Evolutionary conservation across 2,329 filamentous ascomycete genomes (phyloP).

Genomic region (Cercospora sp.): DNA sequence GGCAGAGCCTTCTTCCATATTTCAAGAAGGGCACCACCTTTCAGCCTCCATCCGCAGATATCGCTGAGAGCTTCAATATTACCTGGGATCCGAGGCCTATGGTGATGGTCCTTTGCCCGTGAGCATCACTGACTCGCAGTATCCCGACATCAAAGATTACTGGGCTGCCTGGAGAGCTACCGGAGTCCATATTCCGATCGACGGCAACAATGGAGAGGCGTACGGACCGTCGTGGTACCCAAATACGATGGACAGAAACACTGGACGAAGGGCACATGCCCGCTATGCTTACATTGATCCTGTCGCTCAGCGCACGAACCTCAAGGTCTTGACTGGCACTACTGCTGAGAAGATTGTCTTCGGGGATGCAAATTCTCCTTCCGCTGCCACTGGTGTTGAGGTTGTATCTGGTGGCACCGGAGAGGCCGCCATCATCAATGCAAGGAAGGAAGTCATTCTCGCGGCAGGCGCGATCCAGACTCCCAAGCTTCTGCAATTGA

Average conservation of each 20-base stretch:
- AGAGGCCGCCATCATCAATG: constrained; percentile 37
- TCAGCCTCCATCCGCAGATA: constrained; percentile 16
- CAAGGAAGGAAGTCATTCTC: constrained; percentile 56
- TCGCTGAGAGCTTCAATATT: constrained; percentile 27
- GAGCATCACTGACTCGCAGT: background rate
- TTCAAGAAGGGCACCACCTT: constrained; percentile 28
- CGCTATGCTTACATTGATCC: constrained; percentile 36
- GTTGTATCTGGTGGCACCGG: constrained; percentile 43
- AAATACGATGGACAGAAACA: background rate
- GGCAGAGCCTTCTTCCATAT: constrained; percentile 23
- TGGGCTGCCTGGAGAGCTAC: constrained; percentile 2
- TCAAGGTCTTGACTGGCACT: constrained; percentile 20
- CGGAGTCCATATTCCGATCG: background rate
- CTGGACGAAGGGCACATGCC: constrained; percentile 1
- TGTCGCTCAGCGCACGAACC: constrained; percentile 36
- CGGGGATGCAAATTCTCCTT: constrained; percentile 20
- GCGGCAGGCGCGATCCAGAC: constrained; percentile 59
- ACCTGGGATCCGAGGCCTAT: constrained; percentile 18
- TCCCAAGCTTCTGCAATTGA: constrained; percentile 61
- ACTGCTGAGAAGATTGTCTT: constrained; percentile 6
- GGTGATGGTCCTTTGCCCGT: constrained; percentile 11
- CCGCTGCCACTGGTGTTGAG: constrained; percentile 42
- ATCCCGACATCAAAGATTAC: background rate
- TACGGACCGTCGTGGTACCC: constrained; percentile 4
- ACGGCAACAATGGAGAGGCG: constrained; percentile 9